Conservation (phyloP, 139 green algal genomes). For the Chlorella sp. region DNA sequence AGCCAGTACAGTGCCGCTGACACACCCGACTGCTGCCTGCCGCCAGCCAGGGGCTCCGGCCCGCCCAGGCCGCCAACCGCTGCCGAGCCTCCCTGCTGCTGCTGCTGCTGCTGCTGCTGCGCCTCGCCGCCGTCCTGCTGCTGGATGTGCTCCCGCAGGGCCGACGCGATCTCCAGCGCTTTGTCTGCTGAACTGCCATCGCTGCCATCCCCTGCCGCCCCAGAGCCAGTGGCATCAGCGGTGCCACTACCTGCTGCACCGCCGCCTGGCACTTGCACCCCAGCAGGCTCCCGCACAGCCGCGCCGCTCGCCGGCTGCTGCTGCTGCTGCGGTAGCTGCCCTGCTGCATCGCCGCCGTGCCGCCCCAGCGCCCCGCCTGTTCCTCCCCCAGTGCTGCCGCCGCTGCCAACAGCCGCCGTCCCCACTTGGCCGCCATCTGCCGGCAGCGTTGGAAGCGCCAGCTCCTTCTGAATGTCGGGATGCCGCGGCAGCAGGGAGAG, state of each 20-base stretch:
- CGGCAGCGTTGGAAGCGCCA: neutral
- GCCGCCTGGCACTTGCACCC: neutral
- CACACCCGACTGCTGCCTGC: too few species aligned
- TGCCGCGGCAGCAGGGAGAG: slow-evolving; percentile 76
- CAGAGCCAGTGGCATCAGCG: too few species aligned
- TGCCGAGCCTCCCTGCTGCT: neutral
- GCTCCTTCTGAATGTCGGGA: slow-evolving; percentile 39
- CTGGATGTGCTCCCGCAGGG: slow-evolving; percentile 21
- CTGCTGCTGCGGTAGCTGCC: neutral
- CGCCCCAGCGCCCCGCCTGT: neutral
- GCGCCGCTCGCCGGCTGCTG: neutral
- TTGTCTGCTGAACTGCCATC: neutral
- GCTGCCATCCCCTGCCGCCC: neutral
- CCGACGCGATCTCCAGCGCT: slow-evolving; percentile 13
- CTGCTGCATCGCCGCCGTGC: neutral
- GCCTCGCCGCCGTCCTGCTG: neutral
- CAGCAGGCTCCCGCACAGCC: neutral
- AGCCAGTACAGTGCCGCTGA: neutral
- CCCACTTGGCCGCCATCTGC: neutral
- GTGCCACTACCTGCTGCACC: neutral
- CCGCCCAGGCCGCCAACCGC: neutral
- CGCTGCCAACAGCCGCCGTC: neutral
- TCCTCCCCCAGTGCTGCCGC: neutral
- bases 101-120: neutral
- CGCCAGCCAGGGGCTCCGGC: neutral